phyloP scores from a whole-genome alignment of 352 stramenopile species.

The Aphanomyces cochlioides region DNA sequence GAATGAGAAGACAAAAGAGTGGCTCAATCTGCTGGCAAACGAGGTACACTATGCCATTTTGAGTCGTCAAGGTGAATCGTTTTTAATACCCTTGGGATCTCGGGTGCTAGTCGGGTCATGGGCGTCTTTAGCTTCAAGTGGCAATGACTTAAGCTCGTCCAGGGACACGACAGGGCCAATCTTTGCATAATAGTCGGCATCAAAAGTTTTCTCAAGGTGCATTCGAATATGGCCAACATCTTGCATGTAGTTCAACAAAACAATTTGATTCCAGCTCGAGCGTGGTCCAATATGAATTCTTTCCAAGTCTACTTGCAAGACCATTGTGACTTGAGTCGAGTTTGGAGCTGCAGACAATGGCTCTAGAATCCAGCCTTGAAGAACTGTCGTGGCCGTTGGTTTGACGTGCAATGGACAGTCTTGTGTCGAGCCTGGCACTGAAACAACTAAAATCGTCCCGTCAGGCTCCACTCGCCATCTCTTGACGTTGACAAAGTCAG shows the following conservation, averaged over 20 bases:
- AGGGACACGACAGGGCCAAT: conserved; percentile 48
- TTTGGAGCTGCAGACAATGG: conserved; percentile 52
- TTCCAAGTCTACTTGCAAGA: conserved; percentile 76
- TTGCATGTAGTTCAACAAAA: conserved; percentile 42
- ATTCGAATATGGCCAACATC: conserved; percentile 50
- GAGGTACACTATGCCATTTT: conserved; percentile 37
- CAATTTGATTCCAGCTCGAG: conserved; percentile 2
- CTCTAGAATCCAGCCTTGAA: conserved; percentile 63
- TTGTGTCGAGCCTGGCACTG: conserved; percentile 55
- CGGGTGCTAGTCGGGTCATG: conserved; percentile 31
- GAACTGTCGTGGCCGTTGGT: conserved; percentile 41
- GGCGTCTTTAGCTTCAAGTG: conserved; percentile 40
- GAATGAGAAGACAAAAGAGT: conserved; percentile 48
- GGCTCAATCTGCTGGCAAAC: conserved; percentile 49
- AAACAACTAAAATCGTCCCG: conserved; percentile 58
- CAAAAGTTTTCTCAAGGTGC: conserved; percentile 45
- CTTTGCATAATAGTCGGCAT: conserved; percentile 50
- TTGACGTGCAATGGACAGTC: conserved; percentile 34
- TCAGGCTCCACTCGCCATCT: conserved; percentile 69
- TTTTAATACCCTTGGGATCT: conserved; percentile 36
- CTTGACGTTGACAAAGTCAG: conserved; percentile 45
- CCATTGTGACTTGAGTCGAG: conserved; percentile 65
- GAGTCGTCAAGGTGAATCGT: not conserved
- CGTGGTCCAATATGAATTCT: conserved; percentile 33
- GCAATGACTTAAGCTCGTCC: conserved; percentile 43